Evolutionary conservation across 805 yeast species (phyloP), one percentile per base, ranked within the genome.

Genomic region (Starmerella roubikii): DNA sequence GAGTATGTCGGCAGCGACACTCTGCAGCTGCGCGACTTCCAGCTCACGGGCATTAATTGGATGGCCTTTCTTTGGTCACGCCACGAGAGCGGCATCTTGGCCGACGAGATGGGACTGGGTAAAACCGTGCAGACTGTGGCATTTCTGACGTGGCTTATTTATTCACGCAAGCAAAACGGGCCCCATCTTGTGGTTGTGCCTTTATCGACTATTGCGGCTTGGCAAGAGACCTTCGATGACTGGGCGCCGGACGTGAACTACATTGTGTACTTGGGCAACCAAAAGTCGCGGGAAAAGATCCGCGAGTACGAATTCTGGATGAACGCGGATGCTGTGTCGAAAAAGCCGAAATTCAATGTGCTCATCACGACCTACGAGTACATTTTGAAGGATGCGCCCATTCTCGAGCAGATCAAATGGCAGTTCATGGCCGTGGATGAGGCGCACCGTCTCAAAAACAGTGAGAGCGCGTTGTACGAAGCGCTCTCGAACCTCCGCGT

Each of bases 31-130:
- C 74, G 98, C 58, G 98, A 91, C 63, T 91, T 91, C 71, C 99
- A 91, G 65, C 69, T 91, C 58, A 91, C 98, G 0, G 99, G 99
- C 40, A 70, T 91, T 46, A 91, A 91, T 60, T 91, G 99, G 99
- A 91, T 91, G 98, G 98, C 98, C 0, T 91, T 88, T 57, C 65
- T 91, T 45, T 91, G 98, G 98, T 83, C 94, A 3, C 73, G 96
- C 53, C 83, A 88, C 59, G 96, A 91, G 62, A 91, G 91, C 59
- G 97, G 98, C 40, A 91, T 91, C 36, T 65, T 91, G 30, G 98
- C 98, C 4, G 98, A 91, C 65, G 98, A 91, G 60, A 91, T 91
- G 98, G 98, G 98, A 39, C 69, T 91, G 39, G 98, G 98, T 47
- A 91, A 91, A 56, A 91, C 98, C 9, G 95, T 91, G 13, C 98